Evolutionary conservation across 208 protist species (phyloP), one percentile per base, ranked within the genome.

Genomic region (Acanthamoeba divionensis): DNA sequence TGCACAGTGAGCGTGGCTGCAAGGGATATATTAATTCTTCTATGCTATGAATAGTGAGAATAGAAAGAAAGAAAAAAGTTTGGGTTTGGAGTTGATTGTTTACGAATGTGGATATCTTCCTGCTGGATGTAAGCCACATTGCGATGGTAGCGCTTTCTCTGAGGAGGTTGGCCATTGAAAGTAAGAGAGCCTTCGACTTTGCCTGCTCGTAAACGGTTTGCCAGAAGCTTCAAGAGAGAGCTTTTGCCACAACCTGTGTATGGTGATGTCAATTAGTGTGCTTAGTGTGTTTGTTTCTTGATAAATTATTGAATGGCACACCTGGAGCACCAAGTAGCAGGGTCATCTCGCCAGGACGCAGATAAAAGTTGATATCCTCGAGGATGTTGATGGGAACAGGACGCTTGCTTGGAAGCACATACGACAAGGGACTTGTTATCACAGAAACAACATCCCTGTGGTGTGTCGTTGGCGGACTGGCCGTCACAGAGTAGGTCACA

Each of bases 1-100:
- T 41, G 47, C 29, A 93, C 91, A 8, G 91, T 93, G 29, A 93
- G 77, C 3, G 80, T 75, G n/a, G 89, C 67, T 57, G 45, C n/a
- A 2, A 71, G 63, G 5, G 7, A 36, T 41, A 41, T 6, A 41
- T 41, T 41, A 41, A 41, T 41, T 41, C n/a, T n/a, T n/a, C n/a
- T n/a, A n/a, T n/a, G n/a, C 36, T 41, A 5, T 41, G 5, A 6
- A 41, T 41, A 41, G 5, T 1, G 36, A 41, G 36, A 41, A n/a
- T n/a, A n/a, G n/a, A 41, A 5, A 41, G 36, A 41, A 5, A 41
- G 36, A 41, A 41, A 1, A 41, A 41, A 1, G 5, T 41, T 41
- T 41, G 36, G 36, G 5, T 41, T 41, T 41, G 5, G 36, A 41
- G 36, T 41, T 1, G 36, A 41, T n/a, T n/a, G n/a, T n/a, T 41